Evolutionary conservation across 352 stramenopile species (phyloP).

Genomic region (Pythium apleroticum): DNA sequence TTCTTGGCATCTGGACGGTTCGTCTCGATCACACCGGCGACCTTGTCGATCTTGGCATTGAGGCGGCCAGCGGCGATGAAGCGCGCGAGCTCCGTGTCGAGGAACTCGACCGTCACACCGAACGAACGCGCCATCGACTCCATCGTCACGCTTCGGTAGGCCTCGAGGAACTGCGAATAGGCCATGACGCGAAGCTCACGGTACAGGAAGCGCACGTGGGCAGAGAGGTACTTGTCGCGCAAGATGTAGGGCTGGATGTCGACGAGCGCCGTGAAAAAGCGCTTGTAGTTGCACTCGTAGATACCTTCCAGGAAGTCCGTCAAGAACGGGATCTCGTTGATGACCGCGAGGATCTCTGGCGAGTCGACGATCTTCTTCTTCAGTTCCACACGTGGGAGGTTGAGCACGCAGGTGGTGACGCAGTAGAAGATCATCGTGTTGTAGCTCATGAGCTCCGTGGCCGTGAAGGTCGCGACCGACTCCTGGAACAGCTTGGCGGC

Average conservation of each 20-base stretch:
- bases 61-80: conserved; percentile 97
- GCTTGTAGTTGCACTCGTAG: conserved; percentile 98
- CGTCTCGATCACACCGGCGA: conserved; percentile 97
- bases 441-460: conserved; percentile 97
- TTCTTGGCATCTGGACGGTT: conserved; percentile 98
- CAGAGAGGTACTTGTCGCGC: conserved; percentile 93
- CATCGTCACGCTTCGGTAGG: conserved; percentile 96
- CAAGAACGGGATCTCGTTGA: conserved; percentile 81
- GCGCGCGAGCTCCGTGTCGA: conserved; percentile 96
- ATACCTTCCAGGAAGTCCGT: conserved; percentile 92
- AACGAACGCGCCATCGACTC: conserved; percentile 96
- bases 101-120: conserved; percentile 92
- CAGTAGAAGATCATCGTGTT: conserved; percentile 98
- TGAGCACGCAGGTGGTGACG: conserved; percentile 94
- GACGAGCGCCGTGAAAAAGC: conserved; percentile 94
- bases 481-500: conserved; percentile 93
- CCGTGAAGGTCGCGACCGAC: conserved; percentile 98
- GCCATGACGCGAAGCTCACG: conserved; percentile 96
- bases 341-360: conserved; percentile 93
- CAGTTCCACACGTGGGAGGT: conserved; percentile 91
- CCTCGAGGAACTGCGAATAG: conserved; percentile 98
- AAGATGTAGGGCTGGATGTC: conserved; percentile 82
- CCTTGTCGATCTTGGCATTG: conserved; percentile 99
- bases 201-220: conserved; percentile 93
- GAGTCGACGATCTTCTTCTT: conserved; percentile 98